Evolutionary conservation across 306 rosid genomes (phyloP).

Genomic region (barrel medic (Medicago truncatula)): DNA sequence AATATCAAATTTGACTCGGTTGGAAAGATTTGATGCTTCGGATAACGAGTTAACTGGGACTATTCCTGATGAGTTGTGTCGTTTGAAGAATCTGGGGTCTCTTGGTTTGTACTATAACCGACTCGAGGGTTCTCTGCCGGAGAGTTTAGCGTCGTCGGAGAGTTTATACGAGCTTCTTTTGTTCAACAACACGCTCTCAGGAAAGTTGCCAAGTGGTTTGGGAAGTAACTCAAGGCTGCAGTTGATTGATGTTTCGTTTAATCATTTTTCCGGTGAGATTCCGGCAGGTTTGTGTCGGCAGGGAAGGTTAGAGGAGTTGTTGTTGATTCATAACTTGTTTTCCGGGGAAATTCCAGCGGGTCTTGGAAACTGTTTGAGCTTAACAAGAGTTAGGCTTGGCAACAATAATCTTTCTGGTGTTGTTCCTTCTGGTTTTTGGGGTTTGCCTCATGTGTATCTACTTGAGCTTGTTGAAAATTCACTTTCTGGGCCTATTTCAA

Average conservation of each 20-base stretch:
- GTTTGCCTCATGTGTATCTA: conserved; percentile 58
- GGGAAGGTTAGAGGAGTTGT: conserved; percentile 50
- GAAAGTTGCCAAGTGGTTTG: conserved; percentile 58
- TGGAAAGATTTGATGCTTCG: conserved; percentile 67
- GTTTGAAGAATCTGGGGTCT: conserved; percentile 57
- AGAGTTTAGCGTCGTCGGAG: conserved; percentile 49
- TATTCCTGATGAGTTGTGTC: conserved; percentile 60
- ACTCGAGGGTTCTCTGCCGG: conserved; percentile 66
- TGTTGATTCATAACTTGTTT: conserved; percentile 66
- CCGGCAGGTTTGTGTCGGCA: conserved; percentile 61
- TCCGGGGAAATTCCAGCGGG: conserved; percentile 64
- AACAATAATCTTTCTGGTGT: conserved; percentile 68
- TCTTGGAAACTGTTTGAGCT: conserved; percentile 61
- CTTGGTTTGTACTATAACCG: conserved; percentile 52
- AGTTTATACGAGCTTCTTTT: conserved; percentile 58
- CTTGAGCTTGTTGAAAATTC: conserved; percentile 68
- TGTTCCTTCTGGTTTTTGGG: conserved; percentile 75
- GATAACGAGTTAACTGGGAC: conserved; percentile 63
- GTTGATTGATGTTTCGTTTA: conserved; percentile 63
- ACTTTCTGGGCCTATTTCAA: conserved; percentile 66
- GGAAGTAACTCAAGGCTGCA: conserved; percentile 60
- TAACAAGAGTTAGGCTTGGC: conserved; percentile 62
- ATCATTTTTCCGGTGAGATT: conserved; percentile 59
- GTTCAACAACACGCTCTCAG: conserved; percentile 68
- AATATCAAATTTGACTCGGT: conserved; percentile 47